phyloP scores from a whole-genome alignment of 2,329 filamentous ascomycete genomes.

The Teratosphaeriaceae sp. region DNA sequence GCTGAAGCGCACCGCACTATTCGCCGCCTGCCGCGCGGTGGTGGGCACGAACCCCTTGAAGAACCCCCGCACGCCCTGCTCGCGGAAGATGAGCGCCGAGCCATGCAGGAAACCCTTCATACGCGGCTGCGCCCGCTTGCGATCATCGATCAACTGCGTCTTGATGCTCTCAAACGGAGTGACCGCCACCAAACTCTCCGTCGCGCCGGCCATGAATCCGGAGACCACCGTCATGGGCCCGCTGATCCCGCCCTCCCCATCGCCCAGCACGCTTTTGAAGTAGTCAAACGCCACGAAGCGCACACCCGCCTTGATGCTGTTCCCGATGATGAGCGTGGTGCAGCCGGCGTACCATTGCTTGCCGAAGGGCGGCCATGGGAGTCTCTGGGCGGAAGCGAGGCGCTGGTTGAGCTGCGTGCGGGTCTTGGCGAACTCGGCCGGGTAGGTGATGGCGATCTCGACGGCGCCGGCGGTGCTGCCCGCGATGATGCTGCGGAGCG shows the following conservation, averaged over 20 bases:
- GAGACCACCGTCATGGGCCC: constrained; percentile 87
- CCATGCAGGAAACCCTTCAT: constrained; percentile 91
- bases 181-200: constrained; percentile 86
- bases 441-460: constrained; percentile 94
- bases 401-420: constrained; percentile 85
- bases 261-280: constrained; percentile 77
- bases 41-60: constrained; percentile 97
- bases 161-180: constrained; percentile 98
- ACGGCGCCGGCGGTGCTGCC: constrained; percentile 90
- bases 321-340: constrained; percentile 93
- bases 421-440: constrained; percentile 95
- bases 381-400: constrained; percentile 73
- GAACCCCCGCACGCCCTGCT: constrained; percentile 84
- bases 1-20: constrained; percentile 85
- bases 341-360: constrained; percentile 96
- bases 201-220: constrained; percentile 90
- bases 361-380: constrained; percentile 92
- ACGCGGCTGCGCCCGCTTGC: constrained; percentile 75
- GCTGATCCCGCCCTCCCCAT: constrained; percentile 79
- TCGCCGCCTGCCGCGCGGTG: constrained; percentile 88
- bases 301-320: constrained; percentile 92
- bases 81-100: constrained; percentile 75
- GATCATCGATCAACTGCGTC: constrained; percentile 96
- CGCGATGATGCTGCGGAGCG: constrained; percentile 82
- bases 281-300: constrained; percentile 95